Evolutionary conservation across 2,329 filamentous ascomycete species (phyloP), one percentile per base, ranked within the genome.

Genomic region (Chaetothyriales sp.): DNA sequence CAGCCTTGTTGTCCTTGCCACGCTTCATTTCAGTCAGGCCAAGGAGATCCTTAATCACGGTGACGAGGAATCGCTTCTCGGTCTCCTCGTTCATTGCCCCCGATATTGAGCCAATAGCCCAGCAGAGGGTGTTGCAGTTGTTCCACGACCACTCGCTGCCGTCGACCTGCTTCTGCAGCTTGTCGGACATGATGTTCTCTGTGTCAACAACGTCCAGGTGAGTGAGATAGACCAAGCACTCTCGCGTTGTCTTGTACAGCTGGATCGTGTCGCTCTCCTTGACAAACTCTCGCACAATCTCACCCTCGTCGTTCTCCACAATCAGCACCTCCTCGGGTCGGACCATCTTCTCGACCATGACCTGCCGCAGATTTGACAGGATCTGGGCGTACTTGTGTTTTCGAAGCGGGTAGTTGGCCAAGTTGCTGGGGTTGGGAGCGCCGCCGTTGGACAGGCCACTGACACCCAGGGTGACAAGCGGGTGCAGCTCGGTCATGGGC

Each of bases 321-420:
- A 98, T 93, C 60, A 98, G 69, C 7, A 98, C 93, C 70, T 98
- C 93, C 70, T 98, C 92, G 0, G 92, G 92, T 44, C 89, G 80
- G 28, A 98, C 92, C 92, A 98, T 98, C 75, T 95, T 95, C 72
- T 98, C 92, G 55, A 98, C 96, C 92, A 98, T 98, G 58, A 98
- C 92, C 20, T 90, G 84, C 59, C 92, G 83, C 51, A 98, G 75
- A 66, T 95, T 96, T 8, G 90, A 90, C 47, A 98, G 73, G 18
- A 98, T 84, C 64, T 95, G 88, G 57, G 83, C 83, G 69, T 96
- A 98, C 70, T 95, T 96, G 76, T 98, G 90, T 73, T 98, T 98
- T 55, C 93, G 83, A 44, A 98, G 78, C 10, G 90, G 88, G 63
- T 94, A 94, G 67, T 88, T 94, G 61, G 82, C 83, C 55, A 96